Percentiles rank a stretch among this genome's conserved stretches.
Conservation (phyloP, 768 basidiomycete genomes). For the Lactarius tabidus region DNA sequence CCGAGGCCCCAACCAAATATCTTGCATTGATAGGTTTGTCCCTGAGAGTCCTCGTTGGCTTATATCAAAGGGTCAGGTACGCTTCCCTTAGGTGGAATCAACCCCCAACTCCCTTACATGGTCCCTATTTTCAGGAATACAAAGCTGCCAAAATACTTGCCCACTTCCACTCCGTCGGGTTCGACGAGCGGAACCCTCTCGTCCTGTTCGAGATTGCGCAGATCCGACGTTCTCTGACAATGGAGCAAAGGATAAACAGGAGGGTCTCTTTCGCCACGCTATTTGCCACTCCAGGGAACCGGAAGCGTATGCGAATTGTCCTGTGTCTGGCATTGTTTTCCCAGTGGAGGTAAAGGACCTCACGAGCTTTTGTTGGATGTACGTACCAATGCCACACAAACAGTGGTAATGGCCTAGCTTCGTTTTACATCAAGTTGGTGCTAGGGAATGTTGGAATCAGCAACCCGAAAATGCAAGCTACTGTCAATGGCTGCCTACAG, state of each 20-base stretch:
- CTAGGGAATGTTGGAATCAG: slow-evolving; percentile 61
- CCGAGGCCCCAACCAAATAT: not conserved
- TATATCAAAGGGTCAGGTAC: slow-evolving; percentile 54
- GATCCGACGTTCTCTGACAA: slow-evolving; percentile 61
- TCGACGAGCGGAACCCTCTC: slow-evolving; percentile 56
- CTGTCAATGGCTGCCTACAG: slow-evolving; percentile 62
- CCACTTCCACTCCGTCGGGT: slow-evolving; percentile 66
- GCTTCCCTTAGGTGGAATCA: slow-evolving; percentile 22
- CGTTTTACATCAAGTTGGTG: slow-evolving; percentile 70
- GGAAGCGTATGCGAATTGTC: slow-evolving; percentile 63
- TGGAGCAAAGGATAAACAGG: slow-evolving; percentile 53
- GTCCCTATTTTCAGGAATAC: slow-evolving; percentile 39
- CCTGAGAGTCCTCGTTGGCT: slow-evolving; percentile 69
- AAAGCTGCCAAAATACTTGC: slow-evolving; percentile 58
- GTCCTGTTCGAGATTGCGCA: slow-evolving; percentile 52
- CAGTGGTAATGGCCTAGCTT: slow-evolving; percentile 66
- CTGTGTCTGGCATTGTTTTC: slow-evolving; percentile 65
- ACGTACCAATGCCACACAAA: not conserved
- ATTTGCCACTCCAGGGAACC: slow-evolving; percentile 61
- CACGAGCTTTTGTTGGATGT: not conserved
- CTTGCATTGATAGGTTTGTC: slow-evolving; percentile 43
- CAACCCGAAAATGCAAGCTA: slow-evolving; percentile 47
- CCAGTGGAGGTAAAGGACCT: slow-evolving; percentile 60
- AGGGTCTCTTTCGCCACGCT: slow-evolving; percentile 49
- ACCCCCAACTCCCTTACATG: not conserved